Conservation (phyloP, 352 stramenopile genomes). For the Globisporangium mamillatum region DNA sequence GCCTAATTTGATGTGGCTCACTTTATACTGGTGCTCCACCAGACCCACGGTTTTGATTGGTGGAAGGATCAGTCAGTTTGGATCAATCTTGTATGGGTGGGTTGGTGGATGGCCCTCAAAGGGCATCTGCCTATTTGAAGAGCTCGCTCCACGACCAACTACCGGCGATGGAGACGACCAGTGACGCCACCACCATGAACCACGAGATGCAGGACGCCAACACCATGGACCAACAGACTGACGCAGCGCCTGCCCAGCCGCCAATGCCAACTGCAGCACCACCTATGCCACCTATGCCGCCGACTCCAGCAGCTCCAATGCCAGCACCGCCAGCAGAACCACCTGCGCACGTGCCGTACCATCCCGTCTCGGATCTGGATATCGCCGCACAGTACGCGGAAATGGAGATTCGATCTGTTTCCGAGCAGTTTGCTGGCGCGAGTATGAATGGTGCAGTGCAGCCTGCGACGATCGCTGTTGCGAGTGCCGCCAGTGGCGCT, state of each 20-base stretch:
- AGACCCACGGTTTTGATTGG: constrained; percentile 29
- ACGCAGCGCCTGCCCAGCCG: no score
- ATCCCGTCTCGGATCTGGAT: constrained; percentile 40
- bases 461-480: constrained; percentile 8
- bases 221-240: neutral
- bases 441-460: constrained; percentile 16
- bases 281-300: neutral
- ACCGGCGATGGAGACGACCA: neutral
- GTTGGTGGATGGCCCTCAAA: constrained; percentile 5
- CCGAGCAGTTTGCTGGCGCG: constrained; percentile 36
- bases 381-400: constrained; percentile 55
- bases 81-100: constrained; percentile 3
- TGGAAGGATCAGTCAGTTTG: constrained; percentile 11
- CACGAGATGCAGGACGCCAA: constrained; percentile 13
- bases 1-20: neutral
- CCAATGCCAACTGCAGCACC: neutral
- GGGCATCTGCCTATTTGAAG: constrained; percentile 9
- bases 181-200: neutral
- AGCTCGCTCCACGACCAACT: neutral
- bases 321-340: neutral
- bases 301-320: neutral
- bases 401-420: constrained; percentile 44
- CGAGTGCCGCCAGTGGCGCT: neutral
- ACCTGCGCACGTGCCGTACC: neutral
- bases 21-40: neutral